Conservation (phyloP, 345 rosid genomes). For the Aethionema arabicum region DNA sequence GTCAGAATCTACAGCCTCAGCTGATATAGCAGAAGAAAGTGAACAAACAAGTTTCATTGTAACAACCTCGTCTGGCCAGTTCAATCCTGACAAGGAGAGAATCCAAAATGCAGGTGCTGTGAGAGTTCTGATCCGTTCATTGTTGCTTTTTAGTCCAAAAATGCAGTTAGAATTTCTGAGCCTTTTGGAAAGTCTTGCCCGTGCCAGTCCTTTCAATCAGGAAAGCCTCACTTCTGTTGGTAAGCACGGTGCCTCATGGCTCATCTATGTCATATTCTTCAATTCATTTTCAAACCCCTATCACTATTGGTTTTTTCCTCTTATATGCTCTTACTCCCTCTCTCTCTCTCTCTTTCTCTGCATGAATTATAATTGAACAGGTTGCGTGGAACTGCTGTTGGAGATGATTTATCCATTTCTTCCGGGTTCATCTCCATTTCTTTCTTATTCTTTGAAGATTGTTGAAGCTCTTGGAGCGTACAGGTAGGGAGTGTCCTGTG, state of each 20-base stretch:
- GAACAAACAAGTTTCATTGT: slow-evolving; percentile 53
- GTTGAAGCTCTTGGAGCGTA: slow-evolving; percentile 96
- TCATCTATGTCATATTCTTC: slow-evolving; percentile 18
- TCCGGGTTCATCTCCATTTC: slow-evolving; percentile 76
- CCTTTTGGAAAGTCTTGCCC: slow-evolving; percentile 81
- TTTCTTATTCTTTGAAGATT: slow-evolving; percentile 84
- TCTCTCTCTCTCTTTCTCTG: slow-evolving; percentile 1
- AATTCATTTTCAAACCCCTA: slow-evolving; percentile 24
- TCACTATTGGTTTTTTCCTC: slow-evolving; percentile 30
- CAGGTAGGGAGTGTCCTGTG: slow-evolving; percentile 49
- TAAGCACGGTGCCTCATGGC: slow-evolving; percentile 42
- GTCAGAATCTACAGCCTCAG: slow-evolving; percentile 49
- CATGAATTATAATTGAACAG: slow-evolving; percentile 41
- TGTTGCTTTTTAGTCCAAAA: slow-evolving; percentile 91
- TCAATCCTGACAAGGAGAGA: slow-evolving; percentile 76
- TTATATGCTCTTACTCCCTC: slow-evolving; percentile 34
- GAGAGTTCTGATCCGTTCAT: slow-evolving; percentile 75
- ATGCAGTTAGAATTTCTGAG: slow-evolving; percentile 84
- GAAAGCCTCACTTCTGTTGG: slow-evolving; percentile 94
- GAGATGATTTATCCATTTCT: slow-evolving; percentile 90
- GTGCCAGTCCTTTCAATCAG: slow-evolving; percentile 86
- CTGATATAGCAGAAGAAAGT: slow-evolving; percentile 49
- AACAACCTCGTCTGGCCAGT: slow-evolving; percentile 56
- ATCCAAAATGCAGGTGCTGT: slow-evolving; percentile 90
- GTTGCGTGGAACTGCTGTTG: slow-evolving; percentile 92